Percentiles rank a stretch among this genome's conserved stretches.
Conservation (phyloP, 139 green algal species). For the Chlamydomonas urium region DNA sequence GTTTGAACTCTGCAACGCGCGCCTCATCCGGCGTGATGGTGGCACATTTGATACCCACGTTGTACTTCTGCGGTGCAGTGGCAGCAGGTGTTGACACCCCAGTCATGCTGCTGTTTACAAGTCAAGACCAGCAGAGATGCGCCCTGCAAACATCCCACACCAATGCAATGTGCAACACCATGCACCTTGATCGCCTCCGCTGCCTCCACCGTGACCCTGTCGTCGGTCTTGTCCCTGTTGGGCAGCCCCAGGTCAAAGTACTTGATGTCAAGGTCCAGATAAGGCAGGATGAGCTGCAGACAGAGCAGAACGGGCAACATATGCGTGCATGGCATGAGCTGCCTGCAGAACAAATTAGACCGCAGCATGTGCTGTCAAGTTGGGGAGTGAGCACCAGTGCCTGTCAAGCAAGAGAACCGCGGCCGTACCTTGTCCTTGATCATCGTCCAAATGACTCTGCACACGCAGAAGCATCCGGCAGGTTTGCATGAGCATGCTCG, state of each 20-base stretch:
- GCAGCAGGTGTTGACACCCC: no score
- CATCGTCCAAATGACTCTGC: slow-evolving; percentile 87
- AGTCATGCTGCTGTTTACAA: no score
- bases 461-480: no score
- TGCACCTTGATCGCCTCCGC: slow-evolving; percentile 18
- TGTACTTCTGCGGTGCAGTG: slow-evolving; percentile 61
- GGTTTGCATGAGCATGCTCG: not conserved
- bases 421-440: slow-evolving; percentile 55
- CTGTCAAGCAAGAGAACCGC: not conserved
- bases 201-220: slow-evolving; percentile 52
- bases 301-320: not conserved
- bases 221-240: slow-evolving; percentile 73
- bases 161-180: no score
- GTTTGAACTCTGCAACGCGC: slow-evolving; percentile 89
- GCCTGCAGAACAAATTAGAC: not conserved
- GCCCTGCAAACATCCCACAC: no score
- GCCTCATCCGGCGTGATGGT: slow-evolving; percentile 97
- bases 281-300: slow-evolving; percentile 85
- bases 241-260: slow-evolving; percentile 92
- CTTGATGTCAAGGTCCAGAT: slow-evolving; percentile 88
- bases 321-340: not conserved
- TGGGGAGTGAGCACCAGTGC: not conserved
- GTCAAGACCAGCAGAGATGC: no score
- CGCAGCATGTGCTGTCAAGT: not conserved
- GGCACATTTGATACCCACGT: slow-evolving; percentile 96